A percentile compares a stretch with the other conserved stretches of the same genome.
phyloP scores from a whole-genome alignment of 805 yeast species.

The Metschnikowia henanensis region DNA sequence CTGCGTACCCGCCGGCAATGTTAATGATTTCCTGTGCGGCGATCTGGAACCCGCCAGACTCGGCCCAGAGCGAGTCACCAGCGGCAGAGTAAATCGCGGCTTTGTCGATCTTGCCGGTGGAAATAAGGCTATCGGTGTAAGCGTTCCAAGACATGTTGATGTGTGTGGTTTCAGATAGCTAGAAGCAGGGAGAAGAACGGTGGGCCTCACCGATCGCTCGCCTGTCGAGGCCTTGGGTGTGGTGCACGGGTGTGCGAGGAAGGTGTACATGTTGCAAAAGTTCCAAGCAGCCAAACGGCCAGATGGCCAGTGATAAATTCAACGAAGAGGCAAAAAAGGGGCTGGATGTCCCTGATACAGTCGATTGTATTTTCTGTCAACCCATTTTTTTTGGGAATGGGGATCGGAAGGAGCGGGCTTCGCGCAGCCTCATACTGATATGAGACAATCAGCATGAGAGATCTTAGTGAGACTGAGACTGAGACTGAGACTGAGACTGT shows the following conservation, averaged over 20 bases:
- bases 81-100: constrained; percentile 94
- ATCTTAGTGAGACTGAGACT: no score
- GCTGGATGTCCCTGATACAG: no score
- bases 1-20: constrained; percentile 76
- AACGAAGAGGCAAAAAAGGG: no score
- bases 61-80: constrained; percentile 95
- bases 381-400: no score
- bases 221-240: neutral
- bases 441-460: no score
- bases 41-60: constrained; percentile 64
- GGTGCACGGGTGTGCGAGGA: constrained; percentile 12
- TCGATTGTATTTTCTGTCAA: no score
- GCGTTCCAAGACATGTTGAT: constrained; percentile 51
- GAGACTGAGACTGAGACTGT: no score
- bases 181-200: neutral
- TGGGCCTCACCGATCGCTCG: neutral
- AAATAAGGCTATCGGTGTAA: constrained; percentile 89
- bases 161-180: neutral
- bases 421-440: no score
- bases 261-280: no score
- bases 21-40: constrained; percentile 68
- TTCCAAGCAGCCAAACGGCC: no score
- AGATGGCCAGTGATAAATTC: no score
- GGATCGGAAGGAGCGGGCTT: no score
- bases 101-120: constrained; percentile 81